Evolutionary conservation across 2,329 filamentous ascomycete species (phyloP), one percentile per base, ranked within the genome.

Genomic region (Juglanconis sp.): DNA sequence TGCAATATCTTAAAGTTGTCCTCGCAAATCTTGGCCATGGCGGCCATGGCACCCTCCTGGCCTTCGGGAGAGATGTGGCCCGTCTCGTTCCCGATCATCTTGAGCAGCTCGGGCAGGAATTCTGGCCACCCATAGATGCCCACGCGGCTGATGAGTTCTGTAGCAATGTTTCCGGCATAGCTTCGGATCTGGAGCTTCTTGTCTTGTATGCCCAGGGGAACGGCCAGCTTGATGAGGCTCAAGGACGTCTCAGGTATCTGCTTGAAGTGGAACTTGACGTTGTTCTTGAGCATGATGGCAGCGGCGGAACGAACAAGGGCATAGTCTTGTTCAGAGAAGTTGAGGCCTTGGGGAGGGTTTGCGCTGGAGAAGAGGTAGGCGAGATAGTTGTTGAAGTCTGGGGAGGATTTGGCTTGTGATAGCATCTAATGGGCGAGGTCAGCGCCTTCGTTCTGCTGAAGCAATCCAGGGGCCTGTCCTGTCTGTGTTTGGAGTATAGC

Each of bases 371-470:
- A 91, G 64, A 99, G 85, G 75, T 90, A 97, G 67, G 91, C 90
- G 49, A 99, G 87, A 75, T 99, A 99, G 77, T 98, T 98, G 80
- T 96, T 94, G 80, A 97, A 91, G 74, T 98, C 94, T 53, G 93
- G 93, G 10, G 91, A 95, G 56, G 82, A 79, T 73, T 91, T 96
- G 63, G 94, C 95, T 78, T 96, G 90, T 66, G 86, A 82, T 68
- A 99, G 90, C 91, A 98, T 96, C 95, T 98, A 69, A 50, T 61
- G 48, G 55, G 40, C 44, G 9, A 32, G 30, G 51, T 58, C 38
- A 63, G 51, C 9, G 38, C 15, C 42, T 35, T 32, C 24, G 6
- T 9, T 11, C 5, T n/a, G 35, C 24, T 42, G 15, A 15, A 24
- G 44, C 38, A 30, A 42, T 51, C 24, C 40, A 11, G 17, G 9